Conservation (phyloP, 2,329 filamentous ascomycete genomes). For the Geoglossum cookeanum region DNA sequence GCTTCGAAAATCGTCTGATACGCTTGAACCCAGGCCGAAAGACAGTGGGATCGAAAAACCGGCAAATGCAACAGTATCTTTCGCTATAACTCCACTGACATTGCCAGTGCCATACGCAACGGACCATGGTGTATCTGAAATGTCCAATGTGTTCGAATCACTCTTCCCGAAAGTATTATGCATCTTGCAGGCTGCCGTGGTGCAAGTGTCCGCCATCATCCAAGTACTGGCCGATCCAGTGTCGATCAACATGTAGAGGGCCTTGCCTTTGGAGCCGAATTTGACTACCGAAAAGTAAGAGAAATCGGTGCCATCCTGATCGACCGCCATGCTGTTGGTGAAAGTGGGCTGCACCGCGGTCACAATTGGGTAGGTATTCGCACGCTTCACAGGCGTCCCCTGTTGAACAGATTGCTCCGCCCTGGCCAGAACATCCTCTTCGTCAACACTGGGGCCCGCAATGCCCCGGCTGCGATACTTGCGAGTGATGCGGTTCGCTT, state of each 20-base stretch:
- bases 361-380: conserved; percentile 29
- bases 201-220: conserved; percentile 60
- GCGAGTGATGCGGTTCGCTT: conserved; percentile 2
- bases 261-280: conserved; percentile 29
- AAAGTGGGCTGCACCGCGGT: conserved; percentile 21
- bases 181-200: conserved; percentile 40
- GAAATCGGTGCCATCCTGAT: conserved; percentile 34
- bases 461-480: conserved; percentile 3
- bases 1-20: conserved; percentile 52
- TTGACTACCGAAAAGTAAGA: conserved; percentile 33
- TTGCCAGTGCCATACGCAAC: conserved; percentile 62
- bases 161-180: conserved; percentile 51
- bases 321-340: conserved; percentile 28
- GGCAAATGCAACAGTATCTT: conserved; percentile 48
- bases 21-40: conserved; percentile 54
- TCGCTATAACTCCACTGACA: conserved; percentile 45
- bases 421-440: not conserved
- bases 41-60: conserved; percentile 42
- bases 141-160: conserved; percentile 45
- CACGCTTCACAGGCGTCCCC: conserved; percentile 20
- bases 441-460: conserved; percentile 1
- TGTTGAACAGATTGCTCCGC: not conserved
- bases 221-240: conserved; percentile 49
- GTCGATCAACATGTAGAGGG: conserved; percentile 34
- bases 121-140: conserved; percentile 34